Base-by-base conservation (phyloP, 305 asterid species). In the Fraxinus floribunda region DNA sequence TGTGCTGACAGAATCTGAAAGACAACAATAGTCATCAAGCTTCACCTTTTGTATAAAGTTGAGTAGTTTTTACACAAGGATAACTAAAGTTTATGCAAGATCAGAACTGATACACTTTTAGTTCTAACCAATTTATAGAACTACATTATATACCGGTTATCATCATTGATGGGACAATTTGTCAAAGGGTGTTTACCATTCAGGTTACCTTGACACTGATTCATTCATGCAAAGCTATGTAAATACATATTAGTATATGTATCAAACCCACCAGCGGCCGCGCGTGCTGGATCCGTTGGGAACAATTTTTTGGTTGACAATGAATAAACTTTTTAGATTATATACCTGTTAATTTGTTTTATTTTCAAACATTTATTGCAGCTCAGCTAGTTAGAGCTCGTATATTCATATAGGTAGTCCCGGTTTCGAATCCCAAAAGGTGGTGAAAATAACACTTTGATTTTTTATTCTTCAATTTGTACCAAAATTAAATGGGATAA, bases 1-100 rank as follows among this genome's bases (percentile, higher is more conserved):
- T 60, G 88, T 80, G 81, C 93, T 88, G 44, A 82, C 87, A 24
- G 86, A 86, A 88, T 82, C 85, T 83, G 83, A 85, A 87, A 87
- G 80, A 82, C 16, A 38, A 34, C 7, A 60, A 20, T 9, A 80
- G 55, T 78, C 41, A 84, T 83, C 86, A 86, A 64, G 39, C 68
- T 78, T 41, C 49, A 38, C 82, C 80, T 84, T 76, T 76, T 62
- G 86, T 72, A 78, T 70, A 84, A 35, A 38, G 75, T 36, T 29
- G 55, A 78, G 34, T 8, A 13, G 49, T 70, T 78, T 60, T 55
- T 18, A 77, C 52, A 52, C 20, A 39, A 75, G 66, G 38, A 44
- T 77, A 82, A 77, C 75, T 46, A 73, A 64, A 38, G 60, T 30
- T 84, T 44, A 52, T 57, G 79, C 68, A 78, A 73, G 81, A 35